These are phyloP conservation scores for Trichoderma cornu-damae DNA, from an alignment of 2,329 filamentous ascomycete genomes.

Conservation along the genomic window DNA sequence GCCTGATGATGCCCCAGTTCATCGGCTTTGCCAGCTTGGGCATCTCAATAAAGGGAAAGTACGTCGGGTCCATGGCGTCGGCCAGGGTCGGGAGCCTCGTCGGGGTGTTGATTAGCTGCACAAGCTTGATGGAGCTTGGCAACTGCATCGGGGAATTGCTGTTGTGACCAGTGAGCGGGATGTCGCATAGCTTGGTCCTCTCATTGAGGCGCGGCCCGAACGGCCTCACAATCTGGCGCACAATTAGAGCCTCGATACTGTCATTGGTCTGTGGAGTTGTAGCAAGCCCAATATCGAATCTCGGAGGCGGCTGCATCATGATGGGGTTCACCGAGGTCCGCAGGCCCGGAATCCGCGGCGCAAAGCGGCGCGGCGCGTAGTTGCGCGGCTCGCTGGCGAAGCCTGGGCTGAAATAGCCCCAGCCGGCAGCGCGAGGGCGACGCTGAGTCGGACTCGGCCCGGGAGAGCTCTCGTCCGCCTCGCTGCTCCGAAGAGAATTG, in stretches of 20 bases:
- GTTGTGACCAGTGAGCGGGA: not conserved
- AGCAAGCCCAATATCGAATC: constrained; percentile 29
- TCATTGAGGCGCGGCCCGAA: not conserved
- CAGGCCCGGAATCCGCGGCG: constrained; percentile 32
- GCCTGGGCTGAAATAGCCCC: constrained; percentile 16
- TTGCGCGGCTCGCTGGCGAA: constrained; percentile 37
- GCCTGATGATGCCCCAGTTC: constrained; percentile 43
- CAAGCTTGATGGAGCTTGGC: constrained; percentile 37
- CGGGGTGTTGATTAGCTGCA: constrained; percentile 32
- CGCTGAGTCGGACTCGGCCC: not conserved
- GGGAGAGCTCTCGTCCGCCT: not conserved
- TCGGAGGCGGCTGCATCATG: constrained; percentile 34
- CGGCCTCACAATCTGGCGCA: constrained; percentile 5
- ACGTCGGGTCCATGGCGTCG: constrained; percentile 34
- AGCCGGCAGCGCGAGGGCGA: not conserved
- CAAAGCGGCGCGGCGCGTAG: constrained; percentile 41
- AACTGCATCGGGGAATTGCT: not conserved
- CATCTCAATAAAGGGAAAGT: constrained; percentile 46
- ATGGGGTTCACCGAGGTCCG: constrained; percentile 17
- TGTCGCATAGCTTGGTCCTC: not conserved
- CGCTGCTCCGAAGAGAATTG: constrained; percentile 8
- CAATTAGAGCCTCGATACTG: not conserved
- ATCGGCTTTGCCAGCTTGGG: constrained; percentile 29
- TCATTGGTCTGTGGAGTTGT: not conserved
- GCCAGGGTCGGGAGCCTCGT: constrained; percentile 33